Conservation (phyloP, 768 basidiomycete genomes). For the Lactarius quietus region DNA sequence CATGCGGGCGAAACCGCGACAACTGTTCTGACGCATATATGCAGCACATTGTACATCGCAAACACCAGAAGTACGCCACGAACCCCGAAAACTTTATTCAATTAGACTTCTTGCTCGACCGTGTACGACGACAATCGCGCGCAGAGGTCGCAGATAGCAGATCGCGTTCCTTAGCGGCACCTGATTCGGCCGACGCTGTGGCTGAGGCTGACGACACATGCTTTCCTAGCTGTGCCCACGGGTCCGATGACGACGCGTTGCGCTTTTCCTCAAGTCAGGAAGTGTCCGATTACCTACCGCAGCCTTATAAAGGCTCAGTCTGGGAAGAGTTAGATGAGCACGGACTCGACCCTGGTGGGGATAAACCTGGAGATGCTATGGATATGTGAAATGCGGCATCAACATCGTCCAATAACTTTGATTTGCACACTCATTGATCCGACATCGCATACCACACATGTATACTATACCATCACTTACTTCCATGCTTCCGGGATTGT, state of each 20-base stretch:
- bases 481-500: conserved; percentile 1
- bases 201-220: conserved; percentile 3
- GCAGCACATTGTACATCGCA: conserved; percentile 70
- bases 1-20: neutral
- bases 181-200: neutral
- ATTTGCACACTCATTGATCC: conserved; percentile 15
- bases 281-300: conserved; percentile 26
- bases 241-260: neutral
- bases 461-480: conserved; percentile 19
- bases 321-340: conserved; percentile 21
- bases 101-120: conserved; percentile 70
- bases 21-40: conserved; percentile 7
- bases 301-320: conserved; percentile 13
- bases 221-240: conserved; percentile 1
- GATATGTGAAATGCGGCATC: neutral
- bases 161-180: conserved; percentile 12
- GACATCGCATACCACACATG: conserved; percentile 23
- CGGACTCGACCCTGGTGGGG: conserved; percentile 5
- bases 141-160: conserved; percentile 33
- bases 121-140: conserved; percentile 49
- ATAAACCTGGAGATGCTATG: neutral
- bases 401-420: neutral
- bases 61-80: conserved; percentile 78
- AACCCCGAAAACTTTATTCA: conserved; percentile 74
- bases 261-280: conserved; percentile 22